These are phyloP conservation scores for Kodamaea sp. DNA, from an alignment of 1,139 yeast genomes.

Conservation along the genomic window DNA sequence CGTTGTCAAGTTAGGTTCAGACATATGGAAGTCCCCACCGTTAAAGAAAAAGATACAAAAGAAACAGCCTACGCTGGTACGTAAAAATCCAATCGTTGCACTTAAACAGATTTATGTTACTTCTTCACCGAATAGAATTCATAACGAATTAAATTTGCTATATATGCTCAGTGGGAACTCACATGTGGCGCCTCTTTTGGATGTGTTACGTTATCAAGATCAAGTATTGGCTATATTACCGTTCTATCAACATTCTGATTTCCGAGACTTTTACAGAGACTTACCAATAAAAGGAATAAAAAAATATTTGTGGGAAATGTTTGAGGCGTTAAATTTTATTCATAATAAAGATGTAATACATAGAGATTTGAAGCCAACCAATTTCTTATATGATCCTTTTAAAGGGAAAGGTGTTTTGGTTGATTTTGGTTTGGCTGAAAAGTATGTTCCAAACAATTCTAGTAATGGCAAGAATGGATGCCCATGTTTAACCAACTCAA, in stretches of 20 bases:
- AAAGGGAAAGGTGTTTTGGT: slow-evolving; percentile 80
- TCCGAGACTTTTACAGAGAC: slow-evolving; percentile 80
- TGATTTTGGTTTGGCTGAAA: slow-evolving; percentile 90
- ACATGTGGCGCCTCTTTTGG: slow-evolving; percentile 83
- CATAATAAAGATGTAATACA: slow-evolving; percentile 78
- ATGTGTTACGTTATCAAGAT: slow-evolving; percentile 82
- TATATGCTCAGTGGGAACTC: slow-evolving; percentile 65
- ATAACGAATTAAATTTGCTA: slow-evolving; percentile 77
- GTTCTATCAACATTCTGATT: slow-evolving; percentile 86
- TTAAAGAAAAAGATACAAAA: slow-evolving; percentile 23
- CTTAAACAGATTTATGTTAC: slow-evolving; percentile 92
- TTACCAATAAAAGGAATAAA: slow-evolving; percentile 77
- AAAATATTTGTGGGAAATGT: slow-evolving; percentile 72
- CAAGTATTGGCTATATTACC: slow-evolving; percentile 93
- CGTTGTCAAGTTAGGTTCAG: slow-evolving; percentile 34
- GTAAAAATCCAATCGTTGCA: slow-evolving; percentile 68
- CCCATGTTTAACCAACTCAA: slow-evolving; percentile 14
- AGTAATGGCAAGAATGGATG: slow-evolving; percentile 19
- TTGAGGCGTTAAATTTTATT: slow-evolving; percentile 71
- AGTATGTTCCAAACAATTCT: slow-evolving; percentile 12
- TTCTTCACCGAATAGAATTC: slow-evolving; percentile 86
- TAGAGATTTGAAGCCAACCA: slow-evolving; percentile 87
- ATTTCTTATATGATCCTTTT: slow-evolving; percentile 75
- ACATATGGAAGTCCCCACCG: slow-evolving; percentile 47
- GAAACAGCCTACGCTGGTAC: slow-evolving; percentile 12